phyloP scores from a whole-genome alignment of 345 rosid genomes.

The Populus deltoides region DNA sequence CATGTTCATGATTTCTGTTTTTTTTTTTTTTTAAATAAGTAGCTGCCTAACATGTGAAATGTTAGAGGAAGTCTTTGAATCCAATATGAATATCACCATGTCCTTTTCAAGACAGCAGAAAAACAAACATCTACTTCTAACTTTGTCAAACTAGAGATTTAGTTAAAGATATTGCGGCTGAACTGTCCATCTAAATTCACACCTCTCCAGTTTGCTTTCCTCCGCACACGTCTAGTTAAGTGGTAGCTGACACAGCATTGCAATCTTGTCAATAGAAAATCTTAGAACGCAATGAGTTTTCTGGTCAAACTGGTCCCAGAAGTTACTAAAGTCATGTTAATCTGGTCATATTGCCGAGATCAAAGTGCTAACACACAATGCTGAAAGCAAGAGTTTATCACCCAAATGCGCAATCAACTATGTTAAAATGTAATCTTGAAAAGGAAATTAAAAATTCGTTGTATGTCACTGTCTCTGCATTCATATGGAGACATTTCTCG shows the following conservation, averaged over 20 bases:
- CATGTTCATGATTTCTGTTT: neutral
- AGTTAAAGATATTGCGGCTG: neutral
- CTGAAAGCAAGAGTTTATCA: neutral
- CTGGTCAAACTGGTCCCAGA: too few species aligned
- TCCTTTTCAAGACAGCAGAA: neutral
- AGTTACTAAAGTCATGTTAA: too few species aligned
- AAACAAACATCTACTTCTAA: neutral
- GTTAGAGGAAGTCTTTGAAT: neutral
- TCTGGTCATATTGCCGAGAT: too few species aligned
- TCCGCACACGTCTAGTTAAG: too few species aligned
- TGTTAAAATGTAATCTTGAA: neutral
- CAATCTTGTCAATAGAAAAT: too few species aligned
- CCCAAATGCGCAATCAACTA: neutral
- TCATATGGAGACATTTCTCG: neutral
- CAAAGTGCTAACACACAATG: neutral
- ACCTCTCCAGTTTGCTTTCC: too few species aligned
- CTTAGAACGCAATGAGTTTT: too few species aligned
- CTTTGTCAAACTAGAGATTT: neutral
- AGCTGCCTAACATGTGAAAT: neutral
- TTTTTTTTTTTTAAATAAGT: neutral
- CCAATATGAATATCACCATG: neutral
- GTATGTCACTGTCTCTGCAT: neutral
- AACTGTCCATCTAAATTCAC: neutral
- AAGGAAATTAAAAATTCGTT: neutral
- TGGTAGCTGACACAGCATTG: too few species aligned